These are phyloP conservation scores for Planoprotostelium fungivorum DNA, from an alignment of 78 protist genomes.

Conservation along the genomic window DNA sequence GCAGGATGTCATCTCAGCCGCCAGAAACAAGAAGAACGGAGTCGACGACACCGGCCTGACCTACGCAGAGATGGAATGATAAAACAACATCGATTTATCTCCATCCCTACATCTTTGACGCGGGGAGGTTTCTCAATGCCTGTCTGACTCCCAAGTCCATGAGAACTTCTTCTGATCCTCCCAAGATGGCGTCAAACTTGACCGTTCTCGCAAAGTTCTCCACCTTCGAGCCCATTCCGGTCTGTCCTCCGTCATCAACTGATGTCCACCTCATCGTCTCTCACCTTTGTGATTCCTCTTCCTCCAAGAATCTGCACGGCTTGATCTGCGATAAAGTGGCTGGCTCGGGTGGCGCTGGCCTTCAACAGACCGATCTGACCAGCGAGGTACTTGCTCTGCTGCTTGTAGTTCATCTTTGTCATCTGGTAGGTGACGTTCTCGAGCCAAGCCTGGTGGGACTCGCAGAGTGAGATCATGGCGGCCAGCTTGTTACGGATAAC, in stretches of 20 bases:
- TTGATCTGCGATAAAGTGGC: slow-evolving; percentile 41
- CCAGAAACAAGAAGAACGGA: no score
- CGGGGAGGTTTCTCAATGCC: background rate
- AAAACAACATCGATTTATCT: background rate
- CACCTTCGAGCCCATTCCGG: background rate
- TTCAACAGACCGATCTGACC: slow-evolving; percentile 41
- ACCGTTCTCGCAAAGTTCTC: background rate
- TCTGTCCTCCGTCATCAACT: no score
- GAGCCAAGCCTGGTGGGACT: slow-evolving; percentile 43
- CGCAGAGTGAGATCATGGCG: slow-evolving; percentile 31
- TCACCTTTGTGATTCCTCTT: background rate
- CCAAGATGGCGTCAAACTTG: background rate
- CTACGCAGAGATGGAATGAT: no score
- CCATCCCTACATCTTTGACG: background rate
- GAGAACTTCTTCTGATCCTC: background rate
- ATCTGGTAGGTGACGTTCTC: slow-evolving; percentile 43
- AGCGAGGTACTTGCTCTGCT: slow-evolving; percentile 18
- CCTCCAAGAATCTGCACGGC: slow-evolving; percentile 37
- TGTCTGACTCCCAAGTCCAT: slow-evolving; percentile 9
- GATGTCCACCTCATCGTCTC: no score
- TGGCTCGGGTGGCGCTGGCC: slow-evolving; percentile 28
- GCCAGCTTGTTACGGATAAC: slow-evolving; percentile 44
- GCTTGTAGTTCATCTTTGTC: slow-evolving; percentile 2
- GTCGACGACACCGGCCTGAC: no score
- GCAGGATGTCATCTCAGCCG: no score